Evolutionary conservation across 2,329 filamentous ascomycete species (phyloP), one percentile per base, ranked within the genome.

Genomic region (Cercospora sesami): DNA sequence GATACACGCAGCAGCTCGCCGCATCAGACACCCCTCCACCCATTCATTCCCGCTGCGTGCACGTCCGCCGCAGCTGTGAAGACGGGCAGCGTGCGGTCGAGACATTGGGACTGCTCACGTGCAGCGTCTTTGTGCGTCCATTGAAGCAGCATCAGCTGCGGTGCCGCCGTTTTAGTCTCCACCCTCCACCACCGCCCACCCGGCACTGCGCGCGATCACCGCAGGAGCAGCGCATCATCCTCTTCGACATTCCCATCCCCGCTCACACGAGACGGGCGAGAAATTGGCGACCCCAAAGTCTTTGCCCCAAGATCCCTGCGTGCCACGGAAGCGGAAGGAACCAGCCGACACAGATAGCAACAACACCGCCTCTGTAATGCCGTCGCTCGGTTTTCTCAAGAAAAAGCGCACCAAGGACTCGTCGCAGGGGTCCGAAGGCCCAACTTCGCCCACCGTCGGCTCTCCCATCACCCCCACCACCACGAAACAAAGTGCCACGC

Each of bases 391-490:
- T 82, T 93, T 97, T 80, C 89, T 98, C 80, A 97, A 97, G 88
- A 98, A 97, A 88, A 97, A 96, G 87, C 90, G 93, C 88, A 96
- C 93, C 83, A 96, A 93, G 88, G 93, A 97, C 85, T 91, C 89
- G 76, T 69, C 74, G 66, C 80, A 82, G 75, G 82, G 84, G 72
- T 81, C 80, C 79, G 69, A 71, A 89, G 80, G 81, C 79, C 89
- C 92, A 79, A 86, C 86, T 75, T 88, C 89, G 77, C 85, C 89
- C 77, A 85, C 85, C 73, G 71, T 70, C 57, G 69, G 65, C 68
- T 74, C 75, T 63, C 74, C 76, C 18, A 71, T 83, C 83, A 64
- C 83, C 82, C 71, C 86, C 81, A 80, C 82, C 81, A 69, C 86
- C 86, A 79, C 70, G 71, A 77, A 77, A 67, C 69, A 61, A 28